These are phyloP conservation scores for Seiridium cupressi DNA, from an alignment of 2,329 filamentous ascomycete genomes.

Conservation along the genomic window DNA sequence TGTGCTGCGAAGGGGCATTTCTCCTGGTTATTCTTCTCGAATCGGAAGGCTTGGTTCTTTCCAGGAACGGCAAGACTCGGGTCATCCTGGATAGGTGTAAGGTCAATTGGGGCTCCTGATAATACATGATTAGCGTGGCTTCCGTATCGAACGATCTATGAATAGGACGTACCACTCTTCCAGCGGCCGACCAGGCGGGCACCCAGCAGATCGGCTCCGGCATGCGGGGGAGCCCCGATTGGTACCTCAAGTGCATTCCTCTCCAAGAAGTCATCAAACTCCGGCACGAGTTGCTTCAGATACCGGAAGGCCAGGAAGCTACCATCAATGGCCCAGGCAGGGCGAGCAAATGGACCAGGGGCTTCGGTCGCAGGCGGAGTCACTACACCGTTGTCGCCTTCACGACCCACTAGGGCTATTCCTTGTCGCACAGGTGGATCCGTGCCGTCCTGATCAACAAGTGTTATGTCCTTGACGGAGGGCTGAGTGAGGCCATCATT, in stretches of 20 bases:
- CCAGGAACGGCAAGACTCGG: constrained; percentile 19
- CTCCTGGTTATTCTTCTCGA: constrained; percentile 26
- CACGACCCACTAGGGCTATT: constrained; percentile 33
- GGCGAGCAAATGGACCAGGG: constrained; percentile 12
- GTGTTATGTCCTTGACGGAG: constrained; percentile 17
- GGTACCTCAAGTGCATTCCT: constrained; percentile 22
- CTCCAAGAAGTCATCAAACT: constrained; percentile 38
- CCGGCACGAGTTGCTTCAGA: constrained; percentile 41
- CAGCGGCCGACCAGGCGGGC: constrained; percentile 42
- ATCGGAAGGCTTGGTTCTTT: constrained; percentile 36
- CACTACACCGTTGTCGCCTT: constrained; percentile 26
- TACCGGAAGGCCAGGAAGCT: constrained; percentile 43
- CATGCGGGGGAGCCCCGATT: constrained; percentile 13
- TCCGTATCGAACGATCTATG: too few relatives aligned
- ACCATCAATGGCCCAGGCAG: constrained; percentile 40
- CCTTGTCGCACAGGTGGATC: constrained; percentile 20
- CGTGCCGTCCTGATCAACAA: constrained; percentile 19
- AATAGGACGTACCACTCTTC: constrained; percentile 26
- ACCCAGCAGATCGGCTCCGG: constrained; percentile 31
- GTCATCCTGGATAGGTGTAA: constrained; percentile 28
- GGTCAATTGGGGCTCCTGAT: constrained; percentile 21
- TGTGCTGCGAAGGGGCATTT: constrained; percentile 45
- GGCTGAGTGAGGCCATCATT: constrained; percentile 41
- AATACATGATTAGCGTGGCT: too few relatives aligned
- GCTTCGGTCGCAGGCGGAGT: not conserved